phyloP scores from a whole-genome alignment of 805 yeast species.

The Lipomyces kockii region DNA sequence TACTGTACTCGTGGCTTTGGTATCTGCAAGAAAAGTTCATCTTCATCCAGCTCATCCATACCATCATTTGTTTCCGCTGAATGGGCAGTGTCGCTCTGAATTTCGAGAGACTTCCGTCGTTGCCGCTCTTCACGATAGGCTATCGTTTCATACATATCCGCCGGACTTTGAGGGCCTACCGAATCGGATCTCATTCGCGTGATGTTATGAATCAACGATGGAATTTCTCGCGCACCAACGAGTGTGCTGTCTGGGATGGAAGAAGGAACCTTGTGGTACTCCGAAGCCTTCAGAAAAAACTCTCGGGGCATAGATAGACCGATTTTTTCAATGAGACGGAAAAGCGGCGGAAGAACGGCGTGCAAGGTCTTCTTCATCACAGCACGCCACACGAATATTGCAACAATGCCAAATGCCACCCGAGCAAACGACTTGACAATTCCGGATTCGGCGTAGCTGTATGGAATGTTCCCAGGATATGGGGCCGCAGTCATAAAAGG shows the following conservation, averaged over 20 bases:
- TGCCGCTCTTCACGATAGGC: constrained; percentile 43
- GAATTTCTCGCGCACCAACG: constrained; percentile 43
- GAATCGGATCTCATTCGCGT: constrained; percentile 45
- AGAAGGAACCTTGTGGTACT: constrained; percentile 45
- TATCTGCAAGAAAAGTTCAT: constrained; percentile 39
- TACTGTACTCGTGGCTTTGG: constrained; percentile 53
- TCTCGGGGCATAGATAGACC: constrained; percentile 50
- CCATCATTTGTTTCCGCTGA: constrained; percentile 4
- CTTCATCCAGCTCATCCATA: constrained; percentile 31
- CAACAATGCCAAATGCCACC: constrained; percentile 61
- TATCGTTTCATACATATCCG: constrained; percentile 49
- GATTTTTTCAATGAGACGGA: constrained; percentile 48
- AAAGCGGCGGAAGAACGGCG: constrained; percentile 62
- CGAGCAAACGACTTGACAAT: constrained; percentile 52
- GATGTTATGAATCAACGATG: constrained; percentile 41
- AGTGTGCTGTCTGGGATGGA: constrained; percentile 46
- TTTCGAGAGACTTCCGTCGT: constrained; percentile 27
- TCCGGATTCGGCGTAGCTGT: constrained; percentile 52
- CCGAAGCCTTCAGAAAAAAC: constrained; percentile 47
- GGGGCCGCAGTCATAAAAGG: constrained; percentile 34
- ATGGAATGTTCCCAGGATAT: constrained; percentile 51
- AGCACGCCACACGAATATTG: constrained; percentile 75
- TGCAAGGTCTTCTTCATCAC: constrained; percentile 70
- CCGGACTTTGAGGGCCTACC: constrained; percentile 51
- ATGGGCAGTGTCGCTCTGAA: background rate